A percentile compares a stretch with the other conserved stretches of the same genome.
Evolutionary conservation across 2,329 filamentous ascomycete genomes (phyloP).

Genomic region (Hortaea sp.): DNA sequence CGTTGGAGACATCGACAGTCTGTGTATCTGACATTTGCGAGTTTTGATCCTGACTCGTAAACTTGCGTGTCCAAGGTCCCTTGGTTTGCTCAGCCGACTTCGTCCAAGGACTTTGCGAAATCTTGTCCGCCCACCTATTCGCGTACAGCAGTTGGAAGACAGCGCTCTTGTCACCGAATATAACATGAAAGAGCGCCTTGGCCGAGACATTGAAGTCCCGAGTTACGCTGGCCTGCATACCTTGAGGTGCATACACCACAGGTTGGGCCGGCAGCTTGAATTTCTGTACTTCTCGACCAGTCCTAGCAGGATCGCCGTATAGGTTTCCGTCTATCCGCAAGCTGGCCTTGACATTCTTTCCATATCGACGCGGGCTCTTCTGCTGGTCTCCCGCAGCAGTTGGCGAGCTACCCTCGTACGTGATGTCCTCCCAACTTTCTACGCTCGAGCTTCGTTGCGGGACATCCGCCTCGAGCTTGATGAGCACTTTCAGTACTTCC

Average conservation of each 20-base stretch:
- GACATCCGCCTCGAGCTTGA: slow-evolving; percentile 59
- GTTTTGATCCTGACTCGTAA: slow-evolving; percentile 37
- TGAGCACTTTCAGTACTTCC: slow-evolving; percentile 59
- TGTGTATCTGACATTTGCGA: slow-evolving; percentile 64
- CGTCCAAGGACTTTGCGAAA: slow-evolving; percentile 79
- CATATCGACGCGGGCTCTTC: slow-evolving; percentile 28
- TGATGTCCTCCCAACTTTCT: slow-evolving; percentile 82
- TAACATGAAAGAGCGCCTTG: slow-evolving; percentile 88
- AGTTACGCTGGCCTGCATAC: slow-evolving; percentile 67
- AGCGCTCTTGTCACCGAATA: slow-evolving; percentile 93
- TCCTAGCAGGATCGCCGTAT: slow-evolving; percentile 35
- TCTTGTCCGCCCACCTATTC: slow-evolving; percentile 65
- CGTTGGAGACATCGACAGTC: slow-evolving; percentile 59
- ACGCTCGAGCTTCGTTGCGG: slow-evolving; percentile 58
- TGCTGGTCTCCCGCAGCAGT: slow-evolving; percentile 27
- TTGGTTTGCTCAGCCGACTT: slow-evolving; percentile 39
- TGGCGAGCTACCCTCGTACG: slow-evolving; percentile 27
- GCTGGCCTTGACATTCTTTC: slow-evolving; percentile 44
- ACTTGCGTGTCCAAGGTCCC: slow-evolving; percentile 47
- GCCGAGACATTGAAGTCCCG: slow-evolving; percentile 82
- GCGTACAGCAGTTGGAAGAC: slow-evolving; percentile 87
- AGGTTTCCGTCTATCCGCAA: slow-evolving; percentile 55
- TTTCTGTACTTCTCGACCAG: slow-evolving; percentile 48
- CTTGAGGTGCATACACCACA: slow-evolving; percentile 73
- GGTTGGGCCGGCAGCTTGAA: slow-evolving; percentile 74